phyloP scores from a whole-genome alignment of 2,329 filamentous ascomycete species.

The Ascochyta pisi region DNA sequence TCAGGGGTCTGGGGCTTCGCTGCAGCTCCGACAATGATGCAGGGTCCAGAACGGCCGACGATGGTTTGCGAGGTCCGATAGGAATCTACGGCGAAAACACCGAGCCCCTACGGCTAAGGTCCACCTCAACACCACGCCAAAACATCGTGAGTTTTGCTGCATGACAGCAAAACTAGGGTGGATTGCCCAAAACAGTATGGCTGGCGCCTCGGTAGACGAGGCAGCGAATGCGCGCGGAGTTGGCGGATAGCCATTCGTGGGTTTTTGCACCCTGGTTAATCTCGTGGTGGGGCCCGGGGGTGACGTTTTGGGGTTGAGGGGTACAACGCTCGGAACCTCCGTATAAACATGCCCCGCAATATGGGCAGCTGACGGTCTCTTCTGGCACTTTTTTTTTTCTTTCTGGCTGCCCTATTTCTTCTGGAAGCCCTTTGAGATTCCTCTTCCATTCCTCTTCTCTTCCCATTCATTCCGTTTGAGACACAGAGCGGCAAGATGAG shows the following conservation, averaged over 20 bases:
- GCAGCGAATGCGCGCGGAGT: slow-evolving; percentile 11
- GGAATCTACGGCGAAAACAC: slow-evolving; percentile 16
- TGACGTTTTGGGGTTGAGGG: slow-evolving; percentile 17
- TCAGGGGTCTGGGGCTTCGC: background rate
- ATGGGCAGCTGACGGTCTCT: slow-evolving; percentile 15
- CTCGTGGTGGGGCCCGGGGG: slow-evolving; percentile 14
- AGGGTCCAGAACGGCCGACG: slow-evolving; percentile 16
- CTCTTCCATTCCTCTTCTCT: slow-evolving; percentile 17
- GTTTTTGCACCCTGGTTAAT: slow-evolving; percentile 9
- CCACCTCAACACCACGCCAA: slow-evolving; percentile 22
- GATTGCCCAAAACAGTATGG: slow-evolving; percentile 11
- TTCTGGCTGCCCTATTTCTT: slow-evolving; percentile 11
- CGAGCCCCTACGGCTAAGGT: slow-evolving; percentile 13
- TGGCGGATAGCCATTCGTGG: slow-evolving; percentile 17
- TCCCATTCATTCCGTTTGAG: slow-evolving; percentile 12
- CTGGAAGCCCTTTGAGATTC: background rate
- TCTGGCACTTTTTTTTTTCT: slow-evolving; percentile 3
- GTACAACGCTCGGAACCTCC: slow-evolving; percentile 16
- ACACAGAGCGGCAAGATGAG: slow-evolving; percentile 36
- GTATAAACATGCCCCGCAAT: slow-evolving; percentile 19
- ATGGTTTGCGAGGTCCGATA: slow-evolving; percentile 1
- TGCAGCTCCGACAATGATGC: slow-evolving; percentile 11
- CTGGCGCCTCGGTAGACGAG: slow-evolving; percentile 13
- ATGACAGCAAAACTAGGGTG: slow-evolving; percentile 13
- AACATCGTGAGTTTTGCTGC: slow-evolving; percentile 21